Percentiles rank a stretch among this genome's conserved stretches.
These are phyloP conservation scores for Alternaria hordeiaustralica DNA, from an alignment of 2,329 filamentous ascomycete species.

Conservation along the genomic window DNA sequence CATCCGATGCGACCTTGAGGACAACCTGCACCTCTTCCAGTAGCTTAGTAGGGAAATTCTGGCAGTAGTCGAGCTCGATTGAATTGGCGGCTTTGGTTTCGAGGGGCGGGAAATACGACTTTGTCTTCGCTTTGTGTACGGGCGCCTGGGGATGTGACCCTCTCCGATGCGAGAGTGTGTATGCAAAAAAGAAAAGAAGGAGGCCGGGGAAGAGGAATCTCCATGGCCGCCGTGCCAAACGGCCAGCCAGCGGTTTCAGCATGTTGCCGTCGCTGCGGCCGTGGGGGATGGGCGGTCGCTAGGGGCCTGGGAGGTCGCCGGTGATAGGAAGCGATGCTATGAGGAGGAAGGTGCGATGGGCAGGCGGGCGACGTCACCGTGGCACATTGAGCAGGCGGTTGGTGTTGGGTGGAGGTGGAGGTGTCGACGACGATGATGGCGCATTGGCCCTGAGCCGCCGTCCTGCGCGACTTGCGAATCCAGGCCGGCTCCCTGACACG, in stretches of 20 bases:
- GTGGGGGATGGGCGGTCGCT: constrained; percentile 5
- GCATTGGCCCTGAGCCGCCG: constrained; percentile 11
- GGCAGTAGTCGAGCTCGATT: constrained; percentile 48
- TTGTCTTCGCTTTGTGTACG: constrained; percentile 40
- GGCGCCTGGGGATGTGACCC: constrained; percentile 17
- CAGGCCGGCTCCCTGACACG: constrained; percentile 15
- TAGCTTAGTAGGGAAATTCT: constrained; percentile 49
- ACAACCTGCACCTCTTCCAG: constrained; percentile 55
- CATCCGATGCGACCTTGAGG: constrained; percentile 59
- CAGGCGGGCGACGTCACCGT: constrained; percentile 15
- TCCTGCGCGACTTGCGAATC: constrained; percentile 17
- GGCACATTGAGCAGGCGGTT: constrained; percentile 18
- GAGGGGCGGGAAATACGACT: constrained; percentile 47
- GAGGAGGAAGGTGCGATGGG: constrained; percentile 1
- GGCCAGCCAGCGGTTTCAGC: constrained; percentile 35
- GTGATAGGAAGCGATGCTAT: neutral
- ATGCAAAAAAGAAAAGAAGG: constrained; percentile 41
- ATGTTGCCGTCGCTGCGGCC: constrained; percentile 20
- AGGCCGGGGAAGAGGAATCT: constrained; percentile 41
- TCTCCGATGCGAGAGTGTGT: constrained; percentile 37
- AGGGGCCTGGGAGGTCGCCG: neutral
- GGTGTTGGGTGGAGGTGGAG: constrained; percentile 7
- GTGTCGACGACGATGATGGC: constrained; percentile 6
- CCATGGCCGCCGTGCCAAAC: constrained; percentile 38
- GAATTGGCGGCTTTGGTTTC: constrained; percentile 34